Conservation (phyloP, 75 land plant species). For the Isoetes taiwanensis region DNA sequence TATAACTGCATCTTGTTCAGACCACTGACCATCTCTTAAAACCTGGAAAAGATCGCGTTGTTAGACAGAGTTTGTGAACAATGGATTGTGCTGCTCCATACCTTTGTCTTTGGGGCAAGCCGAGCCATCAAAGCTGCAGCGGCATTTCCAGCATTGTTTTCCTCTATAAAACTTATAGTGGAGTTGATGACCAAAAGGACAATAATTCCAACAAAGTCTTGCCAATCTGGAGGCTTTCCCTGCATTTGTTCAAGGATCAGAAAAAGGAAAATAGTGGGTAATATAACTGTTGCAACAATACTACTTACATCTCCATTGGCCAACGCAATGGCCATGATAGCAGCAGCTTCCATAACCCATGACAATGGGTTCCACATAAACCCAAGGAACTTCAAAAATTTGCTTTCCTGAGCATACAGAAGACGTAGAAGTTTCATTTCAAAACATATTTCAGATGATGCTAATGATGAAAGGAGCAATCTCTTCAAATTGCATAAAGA, state of each 20-base stretch:
- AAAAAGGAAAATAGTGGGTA: background rate
- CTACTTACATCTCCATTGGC: conserved; percentile 65
- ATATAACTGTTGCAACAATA: background rate
- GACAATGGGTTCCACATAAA: conserved; percentile 92
- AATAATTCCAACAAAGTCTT: conserved; percentile 71
- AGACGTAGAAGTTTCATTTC: too few species aligned
- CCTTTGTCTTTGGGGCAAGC: conserved; percentile 91
- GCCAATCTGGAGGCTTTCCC: conserved; percentile 82
- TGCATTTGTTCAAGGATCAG: conserved; percentile 12
- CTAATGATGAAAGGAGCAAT: too few species aligned
- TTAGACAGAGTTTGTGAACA: background rate
- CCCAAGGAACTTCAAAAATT: conserved; percentile 73
- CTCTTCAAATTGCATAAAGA: too few species aligned
- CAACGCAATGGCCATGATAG: conserved; percentile 73
- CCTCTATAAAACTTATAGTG: conserved; percentile 81
- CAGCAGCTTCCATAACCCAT: conserved; percentile 86
- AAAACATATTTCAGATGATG: too few species aligned
- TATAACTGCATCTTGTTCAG: conserved; percentile 58
- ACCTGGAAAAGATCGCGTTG: conserved; percentile 23
- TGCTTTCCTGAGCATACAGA: conserved; percentile 38
- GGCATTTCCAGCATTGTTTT: conserved; percentile 87
- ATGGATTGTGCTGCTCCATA: background rate
- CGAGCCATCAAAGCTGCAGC: conserved; percentile 87
- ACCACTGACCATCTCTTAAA: conserved; percentile 53
- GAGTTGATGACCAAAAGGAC: conserved; percentile 67